Conservation (phyloP, 2,329 filamentous ascomycete species). For the Ophiostoma quercus region DNA sequence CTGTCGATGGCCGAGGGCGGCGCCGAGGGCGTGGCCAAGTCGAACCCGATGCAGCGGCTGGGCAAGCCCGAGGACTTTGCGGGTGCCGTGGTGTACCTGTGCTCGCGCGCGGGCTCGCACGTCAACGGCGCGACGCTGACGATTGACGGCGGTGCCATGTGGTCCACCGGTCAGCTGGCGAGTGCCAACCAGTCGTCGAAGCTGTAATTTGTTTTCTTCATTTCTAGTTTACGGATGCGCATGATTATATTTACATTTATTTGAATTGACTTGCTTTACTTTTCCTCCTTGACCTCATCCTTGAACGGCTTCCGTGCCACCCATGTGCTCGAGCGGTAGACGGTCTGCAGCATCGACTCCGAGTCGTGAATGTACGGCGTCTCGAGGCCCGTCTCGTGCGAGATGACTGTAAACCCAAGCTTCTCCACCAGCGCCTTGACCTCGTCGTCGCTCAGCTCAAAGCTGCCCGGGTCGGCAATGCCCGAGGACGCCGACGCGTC, state of each 20-base stretch:
- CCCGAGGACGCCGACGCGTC: slow-evolving; percentile 52
- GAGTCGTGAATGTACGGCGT: slow-evolving; percentile 85
- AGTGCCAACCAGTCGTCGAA: slow-evolving; percentile 36
- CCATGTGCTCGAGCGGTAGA: slow-evolving; percentile 79
- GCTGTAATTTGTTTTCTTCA: slow-evolving; percentile 35
- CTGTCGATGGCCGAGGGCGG: slow-evolving; percentile 64
- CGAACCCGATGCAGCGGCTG: slow-evolving; percentile 62
- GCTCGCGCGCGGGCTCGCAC: slow-evolving; percentile 61
- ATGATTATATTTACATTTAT: slow-evolving; percentile 8
- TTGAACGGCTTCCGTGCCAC: slow-evolving; percentile 61
- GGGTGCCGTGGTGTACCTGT: slow-evolving; percentile 68
- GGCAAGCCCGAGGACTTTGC: slow-evolving; percentile 74
- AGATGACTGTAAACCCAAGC: slow-evolving; percentile 71
- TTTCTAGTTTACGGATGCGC: background rate
- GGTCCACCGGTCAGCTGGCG: slow-evolving; percentile 45
- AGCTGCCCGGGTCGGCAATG: slow-evolving; percentile 81
- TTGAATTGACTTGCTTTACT: background rate
- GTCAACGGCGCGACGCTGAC: slow-evolving; percentile 66
- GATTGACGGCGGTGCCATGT: slow-evolving; percentile 63
- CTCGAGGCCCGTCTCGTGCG: slow-evolving; percentile 52
- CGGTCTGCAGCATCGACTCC: slow-evolving; percentile 78
- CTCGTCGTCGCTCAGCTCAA: slow-evolving; percentile 87
- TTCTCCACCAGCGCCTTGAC: slow-evolving; percentile 68
- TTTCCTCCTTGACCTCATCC: slow-evolving; percentile 9
- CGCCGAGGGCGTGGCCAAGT: slow-evolving; percentile 50